Percentiles rank a stretch among this genome's conserved stretches.
Evolutionary conservation across 2,329 filamentous ascomycete species (phyloP).

Genomic region (Venturia nashicola): DNA sequence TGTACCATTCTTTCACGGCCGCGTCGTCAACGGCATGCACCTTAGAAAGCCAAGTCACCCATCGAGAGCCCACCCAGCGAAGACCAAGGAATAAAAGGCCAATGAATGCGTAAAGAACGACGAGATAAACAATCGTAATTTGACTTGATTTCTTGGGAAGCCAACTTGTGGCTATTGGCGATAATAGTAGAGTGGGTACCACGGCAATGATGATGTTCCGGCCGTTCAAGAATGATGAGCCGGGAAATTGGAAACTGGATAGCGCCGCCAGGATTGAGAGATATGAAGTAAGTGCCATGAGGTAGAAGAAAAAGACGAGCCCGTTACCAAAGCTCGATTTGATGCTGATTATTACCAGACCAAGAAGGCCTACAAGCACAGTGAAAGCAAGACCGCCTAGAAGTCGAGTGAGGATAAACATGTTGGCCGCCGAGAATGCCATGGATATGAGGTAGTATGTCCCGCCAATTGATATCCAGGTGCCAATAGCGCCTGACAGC

Average conservation of each 20-base stretch:
- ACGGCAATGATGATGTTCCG: conserved; percentile 43
- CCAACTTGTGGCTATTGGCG: conserved; percentile 44
- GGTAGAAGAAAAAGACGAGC: conserved; percentile 47
- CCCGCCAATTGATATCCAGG: conserved; percentile 51
- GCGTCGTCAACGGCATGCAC: conserved; percentile 37
- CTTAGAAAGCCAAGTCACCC: conserved; percentile 45
- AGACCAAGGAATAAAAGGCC: conserved; percentile 38
- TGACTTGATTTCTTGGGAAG: conserved; percentile 26
- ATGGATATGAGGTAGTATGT: conserved; percentile 49
- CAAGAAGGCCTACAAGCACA: conserved; percentile 38
- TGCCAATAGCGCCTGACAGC: conserved; percentile 47
- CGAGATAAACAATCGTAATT: conserved; percentile 45
- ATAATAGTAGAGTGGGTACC: conserved; percentile 44
- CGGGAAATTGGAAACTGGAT: conserved; percentile 34
- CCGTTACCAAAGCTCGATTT: conserved; percentile 32
- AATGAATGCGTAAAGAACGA: conserved; percentile 42
- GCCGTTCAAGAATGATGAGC: conserved; percentile 44
- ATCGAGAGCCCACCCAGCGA: conserved; percentile 41
- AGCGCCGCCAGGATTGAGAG: conserved; percentile 42
- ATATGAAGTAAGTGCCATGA: conserved; percentile 45
- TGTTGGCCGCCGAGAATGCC: conserved; percentile 43
- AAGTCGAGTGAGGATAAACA: conserved; percentile 42
- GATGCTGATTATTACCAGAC: conserved; percentile 38
- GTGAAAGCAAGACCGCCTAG: conserved; percentile 39
- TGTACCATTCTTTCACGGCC: conserved; percentile 40